Base-by-base conservation (phyloP, 2,329 filamentous ascomycete genomes). In the Neospermospora avenae region DNA sequence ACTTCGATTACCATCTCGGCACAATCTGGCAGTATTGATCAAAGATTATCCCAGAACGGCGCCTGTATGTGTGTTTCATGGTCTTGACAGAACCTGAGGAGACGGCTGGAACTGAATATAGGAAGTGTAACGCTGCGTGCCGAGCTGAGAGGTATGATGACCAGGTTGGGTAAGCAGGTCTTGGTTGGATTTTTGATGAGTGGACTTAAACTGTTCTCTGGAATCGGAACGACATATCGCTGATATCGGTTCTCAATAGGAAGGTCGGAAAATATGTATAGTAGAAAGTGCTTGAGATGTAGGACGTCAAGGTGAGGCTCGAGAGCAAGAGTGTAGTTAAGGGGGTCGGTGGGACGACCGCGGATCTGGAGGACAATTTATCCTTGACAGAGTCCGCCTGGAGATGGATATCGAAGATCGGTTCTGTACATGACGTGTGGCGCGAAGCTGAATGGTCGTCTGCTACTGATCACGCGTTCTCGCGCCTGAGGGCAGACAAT, bases 111-210 rank as follows among this genome's bases (percentile, higher is more conserved):
- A 35, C n/a, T n/a, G n/a, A n/a, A n/a, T n/a, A n/a, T 25, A 37
- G 34, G 3, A 6, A 25, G 13, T 18, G 42, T 22, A 35, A 25
- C 22, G n/a, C n/a, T 25, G 28, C 24, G 25, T 22, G 31, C 8
- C 18, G 18, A 41, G 22, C 0, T 10, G 39, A n/a, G 25, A 22
- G 20, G 34, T 42, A 55, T 37, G 35, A 41, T 16, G 35, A 16
- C 24, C 41, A 55, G 35, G 55, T 28, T 11, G 31, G 35, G 20
- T n/a, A 63, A n/a, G 25, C 34, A 52, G 55, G 41, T 59, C 31
- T 14, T 64, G 10, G 48, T 48, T 37, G 59, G 59, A 1, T 25
- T 54, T 11, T 34, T 60, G 24, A 49, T 63, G 39, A 59, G 62
- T 7, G 41, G 46, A 1, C 39, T 53, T 18, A 55, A 61, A 52